Base-by-base conservation (phyloP, 176 grass and related monocot species). In the Eremochloa ophiuroides region DNA sequence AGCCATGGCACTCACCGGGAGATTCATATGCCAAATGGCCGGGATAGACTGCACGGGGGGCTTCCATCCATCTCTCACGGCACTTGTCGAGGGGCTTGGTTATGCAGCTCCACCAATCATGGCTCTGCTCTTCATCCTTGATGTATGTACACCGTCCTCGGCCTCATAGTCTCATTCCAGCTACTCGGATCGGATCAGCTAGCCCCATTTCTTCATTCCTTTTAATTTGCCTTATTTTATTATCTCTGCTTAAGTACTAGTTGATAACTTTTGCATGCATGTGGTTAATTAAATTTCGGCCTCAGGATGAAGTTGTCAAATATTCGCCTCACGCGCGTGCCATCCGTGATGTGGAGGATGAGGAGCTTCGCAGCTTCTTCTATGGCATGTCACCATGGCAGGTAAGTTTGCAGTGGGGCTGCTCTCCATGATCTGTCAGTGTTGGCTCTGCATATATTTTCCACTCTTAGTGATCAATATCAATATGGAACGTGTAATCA, bases 301-400 rank as follows among this genome's bases (percentile, higher is more conserved):
- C 77, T 18, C 65, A 93, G 93, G 95, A 98, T 89, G 95, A 98
- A 80, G 95, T 98, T 7, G 95, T 98, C 65, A 98, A 98, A 69
- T 94, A 98, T 78, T 98, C 92, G 1, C 95, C 95, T 26, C 95
- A 98, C 70, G 95, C 95, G 48, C 95, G 95, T 61, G 95, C 95
- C 82, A 98, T 98, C 70, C 89, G 95, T 62, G 95, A 98, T 83
- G 95, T 94, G 6, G 95, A 98, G 68, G 95, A 98, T 68, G 95
- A 98, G 75, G 95, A 98, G 86, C 95, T 98, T 23, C 88, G 95
- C 47, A 93, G 81, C 74, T 98, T 94, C 86, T 98, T 98, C 95
- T 93, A 89, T 75, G 95, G 95, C 84, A 98, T 98, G 95, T 98
- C 95, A 61, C 90, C 95, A 35, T 97, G 89, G 91, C 93, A 95